Conservation (phyloP, 192 early-diverging fungal genomes). For the Radiomyces spectabilis region DNA sequence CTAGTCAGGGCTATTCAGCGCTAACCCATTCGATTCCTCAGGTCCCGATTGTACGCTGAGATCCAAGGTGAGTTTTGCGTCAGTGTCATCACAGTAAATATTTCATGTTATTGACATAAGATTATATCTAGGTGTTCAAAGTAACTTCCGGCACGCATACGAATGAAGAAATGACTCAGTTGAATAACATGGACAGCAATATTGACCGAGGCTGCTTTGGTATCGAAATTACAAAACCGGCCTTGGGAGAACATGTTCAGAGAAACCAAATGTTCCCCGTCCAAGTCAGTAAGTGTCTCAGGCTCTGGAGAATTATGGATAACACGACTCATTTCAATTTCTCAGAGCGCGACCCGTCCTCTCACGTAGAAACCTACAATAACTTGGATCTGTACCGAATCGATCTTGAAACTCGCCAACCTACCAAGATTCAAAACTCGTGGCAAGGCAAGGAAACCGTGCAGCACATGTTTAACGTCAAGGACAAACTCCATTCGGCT, state of each 20-base stretch:
- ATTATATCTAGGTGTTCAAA: too few species aligned
- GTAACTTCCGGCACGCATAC: slow-evolving; percentile 6
- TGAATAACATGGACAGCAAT: slow-evolving; percentile 3
- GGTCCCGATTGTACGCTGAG: slow-evolving; percentile 22
- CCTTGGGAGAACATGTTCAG: slow-evolving; percentile 1
- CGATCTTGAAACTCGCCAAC: slow-evolving; percentile 7
- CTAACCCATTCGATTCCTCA: too few species aligned
- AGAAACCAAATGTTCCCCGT: not conserved
- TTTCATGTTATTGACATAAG: too few species aligned
- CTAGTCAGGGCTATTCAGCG: too few species aligned
- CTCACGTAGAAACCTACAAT: slow-evolving; percentile 12
- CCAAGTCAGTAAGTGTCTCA: too few species aligned
- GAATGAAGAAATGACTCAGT: slow-evolving; percentile 5
- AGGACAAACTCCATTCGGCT: too few species aligned
- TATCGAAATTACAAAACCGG: slow-evolving; percentile 6
- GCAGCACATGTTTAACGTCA: slow-evolving; percentile 14
- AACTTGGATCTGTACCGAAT: slow-evolving; percentile 10
- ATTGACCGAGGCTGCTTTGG: slow-evolving; percentile 22
- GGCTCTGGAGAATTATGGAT: too few species aligned
- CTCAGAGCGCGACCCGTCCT: slow-evolving; percentile 22
- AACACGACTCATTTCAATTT: too few species aligned
- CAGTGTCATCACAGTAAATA: too few species aligned
- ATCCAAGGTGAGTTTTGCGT: slow-evolving; percentile 25
- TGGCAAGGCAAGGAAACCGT: slow-evolving; percentile 17
- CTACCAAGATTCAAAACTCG: slow-evolving; percentile 7